Conservation (phyloP, 2,329 filamentous ascomycete species). For the Aspergillus sp. region DNA sequence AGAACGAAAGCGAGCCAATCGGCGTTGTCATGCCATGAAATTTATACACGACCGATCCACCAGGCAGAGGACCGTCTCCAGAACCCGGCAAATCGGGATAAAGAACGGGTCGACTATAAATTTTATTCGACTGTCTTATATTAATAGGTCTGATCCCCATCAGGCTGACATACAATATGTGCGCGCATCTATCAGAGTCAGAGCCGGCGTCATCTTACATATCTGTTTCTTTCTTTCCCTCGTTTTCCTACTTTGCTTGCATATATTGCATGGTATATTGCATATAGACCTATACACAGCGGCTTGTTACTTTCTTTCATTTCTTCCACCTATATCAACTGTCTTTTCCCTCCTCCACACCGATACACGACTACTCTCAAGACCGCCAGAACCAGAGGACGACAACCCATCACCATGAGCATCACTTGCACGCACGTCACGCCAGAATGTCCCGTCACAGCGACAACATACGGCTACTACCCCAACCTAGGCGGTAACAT, state of each 20-base stretch:
- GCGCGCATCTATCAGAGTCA: background rate
- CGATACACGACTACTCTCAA: background rate
- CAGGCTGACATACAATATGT: background rate
- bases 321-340: background rate
- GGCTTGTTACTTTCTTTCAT: background rate
- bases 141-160: background rate
- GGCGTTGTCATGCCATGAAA: background rate
- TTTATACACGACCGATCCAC: slow-evolving; percentile 15
- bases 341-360: background rate
- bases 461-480: slow-evolving; percentile 57
- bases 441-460: slow-evolving; percentile 47
- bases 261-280: background rate
- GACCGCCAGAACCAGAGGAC: background rate
- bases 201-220: background rate
- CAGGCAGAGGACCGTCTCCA: slow-evolving; percentile 3
- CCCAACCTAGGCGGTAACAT: slow-evolving; percentile 55
- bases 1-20: slow-evolving; percentile 25
- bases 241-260: background rate
- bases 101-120: background rate
- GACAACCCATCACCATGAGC: slow-evolving; percentile 19
- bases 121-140: background rate
- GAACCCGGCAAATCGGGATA: slow-evolving; percentile 2
- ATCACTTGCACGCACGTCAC: slow-evolving; percentile 39
- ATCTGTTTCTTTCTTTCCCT: background rate
- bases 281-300: background rate